A percentile compares a stretch with the other conserved stretches of the same genome.
Conservation (phyloP, 306 rosid genomes). For the Dalbergia oliveri region DNA sequence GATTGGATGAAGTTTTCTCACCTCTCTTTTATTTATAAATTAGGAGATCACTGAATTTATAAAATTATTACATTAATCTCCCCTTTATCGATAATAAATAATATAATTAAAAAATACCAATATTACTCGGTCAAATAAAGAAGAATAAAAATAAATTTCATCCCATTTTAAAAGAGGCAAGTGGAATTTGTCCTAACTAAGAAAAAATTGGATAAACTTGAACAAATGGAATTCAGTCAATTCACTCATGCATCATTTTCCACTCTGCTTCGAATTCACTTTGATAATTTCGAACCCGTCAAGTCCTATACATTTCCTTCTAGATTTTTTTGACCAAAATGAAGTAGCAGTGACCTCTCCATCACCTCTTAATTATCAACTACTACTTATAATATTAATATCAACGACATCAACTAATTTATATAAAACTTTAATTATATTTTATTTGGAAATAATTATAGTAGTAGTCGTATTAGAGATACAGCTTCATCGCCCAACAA, state of each 20-base stretch:
- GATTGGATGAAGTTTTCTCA: too few species aligned
- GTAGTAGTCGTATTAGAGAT: background rate
- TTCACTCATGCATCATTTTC: background rate
- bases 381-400: background rate
- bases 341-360: background rate
- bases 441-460: background rate
- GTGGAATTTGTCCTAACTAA: too few species aligned
- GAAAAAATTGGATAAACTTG: too few species aligned
- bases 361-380: background rate
- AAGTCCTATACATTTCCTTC: constrained; percentile 30
- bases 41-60: too few species aligned
- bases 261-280: background rate
- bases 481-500: background rate
- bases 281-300: constrained; percentile 18
- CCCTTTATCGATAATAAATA: too few species aligned
- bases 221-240: background rate
- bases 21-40: too few species aligned
- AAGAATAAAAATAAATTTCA: too few species aligned
- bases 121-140: too few species aligned
- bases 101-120: too few species aligned
- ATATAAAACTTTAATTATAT: background rate
- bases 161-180: too few species aligned
- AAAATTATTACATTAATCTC: too few species aligned
- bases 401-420: background rate
- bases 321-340: constrained; percentile 48